Evolutionary conservation across 2,329 filamentous ascomycete genomes (phyloP).

Genomic region (Ceratocystis eucalypticola): DNA sequence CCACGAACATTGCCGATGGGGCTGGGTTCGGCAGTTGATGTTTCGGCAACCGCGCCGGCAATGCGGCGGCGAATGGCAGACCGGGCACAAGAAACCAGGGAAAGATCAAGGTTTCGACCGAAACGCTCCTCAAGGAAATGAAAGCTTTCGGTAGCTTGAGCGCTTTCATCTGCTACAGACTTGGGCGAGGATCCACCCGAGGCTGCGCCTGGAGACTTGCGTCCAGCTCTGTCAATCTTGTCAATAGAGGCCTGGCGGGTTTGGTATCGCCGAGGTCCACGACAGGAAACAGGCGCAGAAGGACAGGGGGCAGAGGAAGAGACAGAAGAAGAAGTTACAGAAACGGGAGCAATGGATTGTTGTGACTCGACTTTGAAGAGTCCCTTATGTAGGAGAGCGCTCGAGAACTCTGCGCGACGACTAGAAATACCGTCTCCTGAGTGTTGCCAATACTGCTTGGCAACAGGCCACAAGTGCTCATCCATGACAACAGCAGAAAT

Average conservation of each 20-base stretch:
- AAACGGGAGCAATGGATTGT: slow-evolving; percentile 4
- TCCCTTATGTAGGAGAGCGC: slow-evolving; percentile 57
- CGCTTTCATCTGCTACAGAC: slow-evolving; percentile 17
- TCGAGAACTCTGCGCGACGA: slow-evolving; percentile 79
- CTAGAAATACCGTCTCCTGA: slow-evolving; percentile 86
- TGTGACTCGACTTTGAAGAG: slow-evolving; percentile 30
- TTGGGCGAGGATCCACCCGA: slow-evolving; percentile 20
- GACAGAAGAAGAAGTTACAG: slow-evolving; percentile 21
- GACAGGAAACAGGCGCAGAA: slow-evolving; percentile 26
- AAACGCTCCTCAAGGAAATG: slow-evolving; percentile 89
- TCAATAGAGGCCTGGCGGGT: slow-evolving; percentile 13
- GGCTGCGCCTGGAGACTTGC: slow-evolving; percentile 4
- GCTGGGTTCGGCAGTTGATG: slow-evolving; percentile 24
- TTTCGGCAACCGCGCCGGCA: slow-evolving; percentile 66
- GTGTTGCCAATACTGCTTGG: slow-evolving; percentile 98
- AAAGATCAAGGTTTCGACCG: slow-evolving; percentile 74
- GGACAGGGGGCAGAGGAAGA: slow-evolving; percentile 19
- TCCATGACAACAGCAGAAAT: slow-evolving; percentile 62
- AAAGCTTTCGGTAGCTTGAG: slow-evolving; percentile 46
- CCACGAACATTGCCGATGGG: slow-evolving; percentile 35
- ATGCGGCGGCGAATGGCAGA: slow-evolving; percentile 77
- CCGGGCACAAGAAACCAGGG: slow-evolving; percentile 67
- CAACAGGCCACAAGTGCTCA: slow-evolving; percentile 50
- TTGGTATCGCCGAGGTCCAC: slow-evolving; percentile 29
- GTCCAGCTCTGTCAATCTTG: slow-evolving; percentile 10